phyloP scores from a whole-genome alignment of 2,329 filamentous ascomycete species.

The Mycogone perniciosa region DNA sequence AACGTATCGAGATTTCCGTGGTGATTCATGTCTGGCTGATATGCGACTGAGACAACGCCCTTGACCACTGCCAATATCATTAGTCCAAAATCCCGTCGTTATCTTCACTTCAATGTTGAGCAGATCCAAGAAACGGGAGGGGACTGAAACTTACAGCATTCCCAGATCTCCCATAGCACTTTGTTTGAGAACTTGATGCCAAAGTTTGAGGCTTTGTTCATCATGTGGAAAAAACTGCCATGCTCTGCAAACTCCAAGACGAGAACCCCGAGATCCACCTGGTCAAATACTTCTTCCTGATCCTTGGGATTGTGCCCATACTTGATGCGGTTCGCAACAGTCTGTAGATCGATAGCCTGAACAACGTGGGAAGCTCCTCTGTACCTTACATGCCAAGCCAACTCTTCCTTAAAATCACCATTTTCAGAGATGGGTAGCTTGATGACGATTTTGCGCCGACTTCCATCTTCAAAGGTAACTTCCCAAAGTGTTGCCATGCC shows the following conservation, averaged over 20 bases:
- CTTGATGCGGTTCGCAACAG: conserved; percentile 11
- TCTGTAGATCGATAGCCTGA: conserved; percentile 20
- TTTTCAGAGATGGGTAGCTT: conserved; percentile 14
- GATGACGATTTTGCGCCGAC: conserved; percentile 20
- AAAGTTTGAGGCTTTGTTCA: conserved; percentile 12
- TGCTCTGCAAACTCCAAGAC: conserved; percentile 22
- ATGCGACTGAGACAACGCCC: conserved; percentile 23
- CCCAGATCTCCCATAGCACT: conserved; percentile 26
- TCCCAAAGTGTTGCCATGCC: conserved; percentile 14
- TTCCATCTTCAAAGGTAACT: conserved; percentile 10
- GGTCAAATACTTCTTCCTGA: not conserved
- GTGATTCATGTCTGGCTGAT: conserved; percentile 14
- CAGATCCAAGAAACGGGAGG: not conserved
- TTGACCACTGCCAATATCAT: conserved; percentile 18
- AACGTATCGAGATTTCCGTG: conserved; percentile 4
- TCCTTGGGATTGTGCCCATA: conserved; percentile 2
- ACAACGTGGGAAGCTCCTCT: conserved; percentile 21
- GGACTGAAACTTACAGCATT: conserved; percentile 20
- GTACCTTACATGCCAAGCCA: conserved; percentile 22
- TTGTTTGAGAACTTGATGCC: conserved; percentile 13
- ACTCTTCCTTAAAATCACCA: conserved; percentile 15
- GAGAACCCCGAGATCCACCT: conserved; percentile 12
- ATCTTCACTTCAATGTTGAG: not conserved
- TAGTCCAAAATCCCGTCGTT: conserved; percentile 5
- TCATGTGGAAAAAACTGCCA: conserved; percentile 18